Conservation (phyloP, 495 filamentous ascomycete genomes). For the Penicillium daleae region DNA sequence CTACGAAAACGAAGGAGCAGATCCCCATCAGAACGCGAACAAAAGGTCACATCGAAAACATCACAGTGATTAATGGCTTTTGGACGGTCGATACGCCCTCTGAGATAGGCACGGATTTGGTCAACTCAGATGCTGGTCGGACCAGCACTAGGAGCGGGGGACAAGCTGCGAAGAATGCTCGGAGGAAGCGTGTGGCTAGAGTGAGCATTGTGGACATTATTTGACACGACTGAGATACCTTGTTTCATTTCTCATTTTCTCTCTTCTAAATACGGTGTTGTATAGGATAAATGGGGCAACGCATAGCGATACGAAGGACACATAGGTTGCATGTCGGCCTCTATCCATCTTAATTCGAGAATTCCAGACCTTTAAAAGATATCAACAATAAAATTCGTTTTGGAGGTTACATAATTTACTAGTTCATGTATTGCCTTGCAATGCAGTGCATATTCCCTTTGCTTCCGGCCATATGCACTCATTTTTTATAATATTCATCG, state of each 20-base stretch:
- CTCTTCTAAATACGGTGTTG: background rate
- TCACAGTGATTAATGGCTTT: background rate
- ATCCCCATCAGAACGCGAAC: conserved; percentile 6
- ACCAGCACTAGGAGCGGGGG: background rate
- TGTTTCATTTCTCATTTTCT: background rate
- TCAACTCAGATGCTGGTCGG: background rate
- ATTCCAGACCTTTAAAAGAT: background rate
- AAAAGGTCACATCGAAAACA: conserved; percentile 29
- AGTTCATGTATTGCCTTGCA: background rate
- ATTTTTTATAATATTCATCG: conserved; percentile 43
- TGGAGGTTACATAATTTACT: background rate
- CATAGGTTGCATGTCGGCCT: background rate
- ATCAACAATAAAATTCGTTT: background rate
- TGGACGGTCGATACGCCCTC: background rate
- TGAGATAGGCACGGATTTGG: background rate
- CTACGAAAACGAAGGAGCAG: background rate
- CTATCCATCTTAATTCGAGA: background rate
- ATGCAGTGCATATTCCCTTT: background rate
- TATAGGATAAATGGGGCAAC: background rate
- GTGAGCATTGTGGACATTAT: conserved; percentile 3
- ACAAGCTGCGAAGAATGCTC: background rate
- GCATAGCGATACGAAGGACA: background rate
- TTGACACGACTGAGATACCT: background rate
- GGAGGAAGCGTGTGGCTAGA: background rate
- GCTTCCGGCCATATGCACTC: background rate